Base-by-base conservation (phyloP, 2,329 filamentous ascomycete genomes). In the Mycocentrospora acerina region DNA sequence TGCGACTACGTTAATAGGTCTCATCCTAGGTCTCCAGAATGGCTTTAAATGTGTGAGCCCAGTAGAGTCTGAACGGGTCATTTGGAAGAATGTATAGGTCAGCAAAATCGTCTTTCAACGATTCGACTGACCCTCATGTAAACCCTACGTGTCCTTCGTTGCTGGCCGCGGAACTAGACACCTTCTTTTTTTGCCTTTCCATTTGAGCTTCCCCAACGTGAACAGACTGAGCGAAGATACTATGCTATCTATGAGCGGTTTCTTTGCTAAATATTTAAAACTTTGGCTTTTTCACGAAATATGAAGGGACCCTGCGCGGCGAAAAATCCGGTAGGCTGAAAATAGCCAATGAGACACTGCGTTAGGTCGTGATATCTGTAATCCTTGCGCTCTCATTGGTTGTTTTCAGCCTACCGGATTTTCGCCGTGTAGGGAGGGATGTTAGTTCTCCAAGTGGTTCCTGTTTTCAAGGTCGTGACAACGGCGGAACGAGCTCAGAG, bases 131-230 rank as follows among this genome's bases (percentile, higher is more conserved):
- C 37, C 17, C 30, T 44, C 2, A 40, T 37, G 29, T 19, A 40
- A 16, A 44, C 29, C 11, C 33, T 24, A 6, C 37, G n/a, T n/a
- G 29, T 44, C 19, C 34, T 40, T 16, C 32, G 33, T 32, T 44
- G 33, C 41, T 44, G 37, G 37, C 41, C 40, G 24, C 25, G 26
- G 25, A 44, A 37, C 42, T 44, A 11, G 37, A 44, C 42, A 3
- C 30, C 37, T 17, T 44, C 33, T 25, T 44, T 44, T 13, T 37
- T 44, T 29, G 15, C 26, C 9, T 44, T 28, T 27, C 34, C 29
- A 10, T 44, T 44, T 14, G 19, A 44, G 33, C 25, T 40, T 7
- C 37, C 26, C 31, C 25, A 40, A 44, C 37, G 33, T 27, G 29
- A 44, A 40, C 29, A 29, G n/a, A 44, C 42, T 7, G 1, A n/a